Base-by-base conservation (phyloP, 352 stramenopile species). In the Thraustotheca clavata region DNA sequence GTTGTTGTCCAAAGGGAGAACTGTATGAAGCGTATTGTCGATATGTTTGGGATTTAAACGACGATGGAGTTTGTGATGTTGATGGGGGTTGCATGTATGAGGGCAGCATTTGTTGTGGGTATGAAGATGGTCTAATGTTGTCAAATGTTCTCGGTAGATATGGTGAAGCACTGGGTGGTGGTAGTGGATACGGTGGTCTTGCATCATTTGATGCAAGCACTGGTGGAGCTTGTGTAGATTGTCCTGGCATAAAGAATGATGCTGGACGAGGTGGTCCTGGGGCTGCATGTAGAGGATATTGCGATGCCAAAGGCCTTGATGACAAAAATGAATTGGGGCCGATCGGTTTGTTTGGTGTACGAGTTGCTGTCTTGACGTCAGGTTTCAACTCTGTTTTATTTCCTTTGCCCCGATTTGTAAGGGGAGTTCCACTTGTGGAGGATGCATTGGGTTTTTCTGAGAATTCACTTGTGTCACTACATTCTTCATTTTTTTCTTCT, bases 401-500 rank as follows among this genome's bases (percentile, higher is more conserved):
- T 9, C 11, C 11, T 7, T 52, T 52, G 1, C 24, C n/a, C 11
- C 43, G 12, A 31, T 18, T 14, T 18, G 43, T 31, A 11, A 52
- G 16, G 9, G 43, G 43, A 6, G 43, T 52, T 24, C n/a, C 39
- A 7, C 24, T 31, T 24, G 24, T 52, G 8, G 43, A 52, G 3
- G 43, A 52, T n/a, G 2, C 14, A 9, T 27, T 5, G 22, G n/a
- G 26, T 26, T 4, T 29, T 16, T 65, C 57, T 20, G 16, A 16
- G 14, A 38, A 14, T 9, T 65, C 57, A 24, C 47, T 43, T 46
- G 57, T 47, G 36, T 35, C 27, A 22, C 41, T 65, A 20, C 38
- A 18, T 2, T 54, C 41, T 20, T 65, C 57, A 32, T 11, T 24
- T 31, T 52, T 52, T 2, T 86, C 87, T 27, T 86, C 77, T 60